Conservation (phyloP, 345 rosid genomes). For the Boechera divaricarpa region DNA sequence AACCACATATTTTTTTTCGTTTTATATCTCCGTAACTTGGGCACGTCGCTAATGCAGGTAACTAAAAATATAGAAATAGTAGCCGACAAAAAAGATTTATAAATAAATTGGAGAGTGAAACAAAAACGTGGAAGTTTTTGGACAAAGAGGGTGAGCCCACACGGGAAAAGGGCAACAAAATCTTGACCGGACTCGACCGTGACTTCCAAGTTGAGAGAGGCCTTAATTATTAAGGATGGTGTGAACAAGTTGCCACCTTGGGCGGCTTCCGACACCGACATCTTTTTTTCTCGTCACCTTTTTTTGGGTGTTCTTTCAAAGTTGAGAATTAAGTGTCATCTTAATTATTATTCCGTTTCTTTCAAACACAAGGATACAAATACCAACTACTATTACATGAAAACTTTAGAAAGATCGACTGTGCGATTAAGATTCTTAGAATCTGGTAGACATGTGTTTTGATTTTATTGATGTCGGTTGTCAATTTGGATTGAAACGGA, state of each 20-base stretch:
- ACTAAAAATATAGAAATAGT: not conserved
- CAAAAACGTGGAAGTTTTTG: constrained; percentile 32
- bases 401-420: not conserved
- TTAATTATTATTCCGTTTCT: not conserved
- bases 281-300: constrained; percentile 1
- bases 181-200: constrained; percentile 49
- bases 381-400: not conserved
- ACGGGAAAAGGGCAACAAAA: constrained; percentile 41
- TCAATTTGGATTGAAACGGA: not conserved
- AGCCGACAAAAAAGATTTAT: constrained; percentile 1
- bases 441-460: not conserved
- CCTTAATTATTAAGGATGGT: not conserved
- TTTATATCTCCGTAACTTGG: too few species aligned
- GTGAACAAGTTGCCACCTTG: constrained; percentile 44
- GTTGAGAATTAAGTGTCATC: constrained; percentile 2
- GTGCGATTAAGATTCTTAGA: not conserved
- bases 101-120: not conserved
- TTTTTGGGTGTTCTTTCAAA: not conserved
- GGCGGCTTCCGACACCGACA: constrained; percentile 49
- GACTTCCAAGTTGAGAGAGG: constrained; percentile 41
- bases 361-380: constrained; percentile 5
- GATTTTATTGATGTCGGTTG: not conserved
- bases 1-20: too few species aligned
- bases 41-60: not conserved
- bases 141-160: constrained; percentile 33